Percentiles rank a stretch among this genome's conserved stretches.
Conservation (phyloP, 805 yeast genomes). For the Tetrapisispora nanseiensis region DNA sequence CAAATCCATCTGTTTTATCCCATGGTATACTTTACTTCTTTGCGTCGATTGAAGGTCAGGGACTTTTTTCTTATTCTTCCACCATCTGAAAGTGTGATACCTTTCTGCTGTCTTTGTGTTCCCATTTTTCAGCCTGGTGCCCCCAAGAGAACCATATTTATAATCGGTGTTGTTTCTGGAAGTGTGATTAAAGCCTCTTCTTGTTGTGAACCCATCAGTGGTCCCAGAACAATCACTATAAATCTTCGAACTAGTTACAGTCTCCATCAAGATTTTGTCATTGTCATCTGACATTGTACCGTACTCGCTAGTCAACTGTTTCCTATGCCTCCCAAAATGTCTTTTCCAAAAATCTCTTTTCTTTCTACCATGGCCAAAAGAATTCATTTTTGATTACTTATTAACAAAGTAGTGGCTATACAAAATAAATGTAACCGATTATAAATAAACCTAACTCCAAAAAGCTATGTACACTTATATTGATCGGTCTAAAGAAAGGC, state of each 20-base stretch:
- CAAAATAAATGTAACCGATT: too few species aligned
- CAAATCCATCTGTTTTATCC: too few species aligned
- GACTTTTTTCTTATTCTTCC: constrained; percentile 7
- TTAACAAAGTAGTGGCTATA: too few species aligned
- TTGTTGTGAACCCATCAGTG: neutral
- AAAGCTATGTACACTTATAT: too few species aligned
- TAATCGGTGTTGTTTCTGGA: neutral
- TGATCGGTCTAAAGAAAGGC: too few species aligned
- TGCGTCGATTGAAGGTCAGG: too few species aligned
- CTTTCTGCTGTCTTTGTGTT: neutral
- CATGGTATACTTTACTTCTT: neutral
- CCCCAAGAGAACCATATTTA: neutral
- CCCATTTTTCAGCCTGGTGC: neutral
- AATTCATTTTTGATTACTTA: too few species aligned
- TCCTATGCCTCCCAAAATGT: neutral
- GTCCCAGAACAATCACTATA: neutral
- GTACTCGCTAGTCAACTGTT: neutral
- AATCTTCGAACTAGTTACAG: neutral
- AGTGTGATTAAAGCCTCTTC: neutral
- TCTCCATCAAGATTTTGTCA: neutral
- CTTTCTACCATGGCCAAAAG: neutral
- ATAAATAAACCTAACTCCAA: too few species aligned
- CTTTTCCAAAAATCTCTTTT: constrained; percentile 2
- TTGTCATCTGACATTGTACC: neutral
- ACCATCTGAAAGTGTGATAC: constrained; percentile 7